These are phyloP conservation scores for Plasmodium adleri DNA, from an alignment of 169 alveolate genomes.

Conservation along the genomic window DNA sequence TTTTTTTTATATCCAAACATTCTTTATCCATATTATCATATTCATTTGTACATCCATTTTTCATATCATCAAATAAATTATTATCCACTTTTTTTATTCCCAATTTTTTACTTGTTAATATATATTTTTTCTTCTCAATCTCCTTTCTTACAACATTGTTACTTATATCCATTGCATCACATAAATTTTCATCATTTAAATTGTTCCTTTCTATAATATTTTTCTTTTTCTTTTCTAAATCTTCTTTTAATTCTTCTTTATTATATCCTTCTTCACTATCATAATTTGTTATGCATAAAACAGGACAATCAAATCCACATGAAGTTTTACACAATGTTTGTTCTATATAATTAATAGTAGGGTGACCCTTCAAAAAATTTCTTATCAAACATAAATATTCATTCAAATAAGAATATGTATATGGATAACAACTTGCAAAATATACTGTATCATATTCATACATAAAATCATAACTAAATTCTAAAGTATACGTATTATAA, in stretches of 20 bases:
- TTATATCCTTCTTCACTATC: background rate
- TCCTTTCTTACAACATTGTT: no score
- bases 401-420: constrained; percentile 33
- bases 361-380: constrained; percentile 3
- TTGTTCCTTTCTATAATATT: background rate
- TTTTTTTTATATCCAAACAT: no score
- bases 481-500: constrained; percentile 28
- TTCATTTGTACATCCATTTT: no score
- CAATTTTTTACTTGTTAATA: no score
- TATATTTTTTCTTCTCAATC: no score
- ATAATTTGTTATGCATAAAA: constrained; percentile 44
- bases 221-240: background rate
- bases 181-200: background rate
- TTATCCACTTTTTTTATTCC: no score
- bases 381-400: constrained; percentile 21
- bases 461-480: constrained; percentile 50
- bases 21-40: no score
- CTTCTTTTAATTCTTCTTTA: background rate
- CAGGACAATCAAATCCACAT: constrained; percentile 47
- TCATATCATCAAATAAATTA: no score
- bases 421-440: constrained; percentile 61
- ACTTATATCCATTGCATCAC: no score
- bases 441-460: constrained; percentile 63
- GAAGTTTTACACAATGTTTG: constrained; percentile 34
- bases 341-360: constrained; percentile 34